These are phyloP conservation scores for Mucor indicus DNA, from an alignment of 371 early-diverging fungal species.

Conservation along the genomic window DNA sequence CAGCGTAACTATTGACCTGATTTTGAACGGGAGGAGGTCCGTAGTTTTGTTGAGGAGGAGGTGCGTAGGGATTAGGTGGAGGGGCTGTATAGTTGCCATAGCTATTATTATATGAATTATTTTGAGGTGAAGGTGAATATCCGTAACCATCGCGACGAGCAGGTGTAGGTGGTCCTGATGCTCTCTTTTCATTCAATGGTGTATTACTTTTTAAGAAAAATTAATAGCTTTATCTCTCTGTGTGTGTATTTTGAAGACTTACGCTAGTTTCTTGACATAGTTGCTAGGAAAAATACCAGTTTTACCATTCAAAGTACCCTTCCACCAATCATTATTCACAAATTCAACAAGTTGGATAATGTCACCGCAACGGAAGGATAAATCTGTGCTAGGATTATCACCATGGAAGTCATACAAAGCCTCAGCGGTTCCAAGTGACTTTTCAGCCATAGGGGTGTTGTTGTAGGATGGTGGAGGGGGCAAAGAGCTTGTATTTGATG, in stretches of 20 bases:
- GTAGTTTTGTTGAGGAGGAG: constrained; percentile 10
- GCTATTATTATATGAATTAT: constrained; percentile 25
- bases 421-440: constrained; percentile 25
- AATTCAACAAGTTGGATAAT: constrained; percentile 22
- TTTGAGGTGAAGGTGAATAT: constrained; percentile 11
- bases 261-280: constrained; percentile 57
- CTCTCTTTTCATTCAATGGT: not conserved
- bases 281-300: constrained; percentile 81
- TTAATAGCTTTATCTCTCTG: no score
- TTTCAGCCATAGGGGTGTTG: constrained; percentile 4
- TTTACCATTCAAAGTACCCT: constrained; percentile 59
- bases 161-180: constrained; percentile 4
- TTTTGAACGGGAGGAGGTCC: constrained; percentile 17
- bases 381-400: constrained; percentile 38
- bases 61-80: not conserved
- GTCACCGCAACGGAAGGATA: constrained; percentile 26
- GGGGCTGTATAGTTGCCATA: constrained; percentile 13
- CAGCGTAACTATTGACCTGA: constrained; percentile 6
- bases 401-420: constrained; percentile 46
- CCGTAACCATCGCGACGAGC: constrained; percentile 6
- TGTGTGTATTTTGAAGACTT: no score
- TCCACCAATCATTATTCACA: constrained; percentile 58
- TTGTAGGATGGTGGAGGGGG: constrained; percentile 16
- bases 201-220: no score
- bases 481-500: not conserved